phyloP scores from a whole-genome alignment of 345 rosid species.

The Camelina laxa region DNA sequence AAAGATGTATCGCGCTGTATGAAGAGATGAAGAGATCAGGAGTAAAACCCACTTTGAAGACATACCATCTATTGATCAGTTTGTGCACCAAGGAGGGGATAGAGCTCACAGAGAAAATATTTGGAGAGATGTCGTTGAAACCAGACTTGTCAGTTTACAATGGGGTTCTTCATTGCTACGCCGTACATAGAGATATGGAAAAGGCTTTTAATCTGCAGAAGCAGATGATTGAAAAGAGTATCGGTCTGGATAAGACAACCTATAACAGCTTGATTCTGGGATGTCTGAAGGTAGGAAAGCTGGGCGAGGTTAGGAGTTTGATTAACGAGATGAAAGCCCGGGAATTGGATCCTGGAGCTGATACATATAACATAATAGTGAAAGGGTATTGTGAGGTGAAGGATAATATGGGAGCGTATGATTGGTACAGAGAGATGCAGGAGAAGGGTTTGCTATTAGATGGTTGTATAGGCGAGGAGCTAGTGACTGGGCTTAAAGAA shows the following conservation, averaged over 20 bases:
- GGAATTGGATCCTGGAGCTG: conserved; percentile 61
- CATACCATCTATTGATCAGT: conserved; percentile 64
- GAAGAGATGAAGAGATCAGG: conserved; percentile 68
- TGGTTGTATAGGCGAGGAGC: conserved; percentile 49
- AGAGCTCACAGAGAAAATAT: conserved; percentile 53
- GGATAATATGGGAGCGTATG: conserved; percentile 62
- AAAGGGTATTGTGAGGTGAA: conserved; percentile 60
- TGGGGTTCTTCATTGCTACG: conserved; percentile 58
- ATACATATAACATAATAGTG: conserved; percentile 68
- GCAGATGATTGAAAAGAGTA: conserved; percentile 61
- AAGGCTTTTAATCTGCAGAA: conserved; percentile 54
- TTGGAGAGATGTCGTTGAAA: conserved; percentile 61
- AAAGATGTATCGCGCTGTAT: conserved; percentile 64
- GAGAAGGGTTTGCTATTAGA: conserved; percentile 55
- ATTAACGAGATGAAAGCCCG: conserved; percentile 61
- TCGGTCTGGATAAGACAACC: conserved; percentile 61
- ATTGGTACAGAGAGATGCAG: conserved; percentile 77
- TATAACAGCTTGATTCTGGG: conserved; percentile 74
- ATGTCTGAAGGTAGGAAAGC: conserved; percentile 53
- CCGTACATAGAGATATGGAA: conserved; percentile 53
- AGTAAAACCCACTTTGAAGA: conserved; percentile 57
- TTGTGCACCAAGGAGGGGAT: conserved; percentile 57
- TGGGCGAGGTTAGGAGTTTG: conserved; percentile 49
- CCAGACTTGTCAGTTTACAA: conserved; percentile 68
- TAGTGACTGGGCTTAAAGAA: conserved; percentile 59